Evolutionary conservation across 306 rosid species (phyloP).

Genomic region (Cyclanthera cordifolia): DNA sequence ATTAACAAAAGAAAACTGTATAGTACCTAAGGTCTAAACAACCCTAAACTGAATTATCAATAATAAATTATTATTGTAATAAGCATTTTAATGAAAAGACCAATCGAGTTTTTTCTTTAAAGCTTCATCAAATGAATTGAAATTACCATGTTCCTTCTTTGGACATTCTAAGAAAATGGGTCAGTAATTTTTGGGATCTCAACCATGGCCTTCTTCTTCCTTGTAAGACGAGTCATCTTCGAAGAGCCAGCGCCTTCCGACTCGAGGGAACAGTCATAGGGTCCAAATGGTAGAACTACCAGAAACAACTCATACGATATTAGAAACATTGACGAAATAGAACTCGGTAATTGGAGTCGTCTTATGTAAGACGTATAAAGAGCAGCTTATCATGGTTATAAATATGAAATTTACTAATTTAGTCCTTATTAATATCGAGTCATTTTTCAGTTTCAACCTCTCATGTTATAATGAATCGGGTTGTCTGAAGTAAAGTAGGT

Average conservation of each 20-base stretch:
- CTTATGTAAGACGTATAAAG: neutral
- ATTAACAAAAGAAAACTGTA: too few species aligned
- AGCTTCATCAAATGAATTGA: neutral
- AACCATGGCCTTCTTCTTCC: constrained; percentile 38
- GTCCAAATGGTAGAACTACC: constrained; percentile 70
- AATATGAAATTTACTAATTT: neutral
- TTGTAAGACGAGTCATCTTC: constrained; percentile 58
- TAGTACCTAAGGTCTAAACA: neutral
- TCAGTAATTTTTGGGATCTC: constrained; percentile 40
- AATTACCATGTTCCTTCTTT: constrained; percentile 77
- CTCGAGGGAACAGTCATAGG: constrained; percentile 43
- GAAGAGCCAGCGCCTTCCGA: constrained; percentile 18
- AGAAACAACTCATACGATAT: neutral
- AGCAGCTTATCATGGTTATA: neutral
- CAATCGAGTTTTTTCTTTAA: too few species aligned
- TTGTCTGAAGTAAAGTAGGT: too few species aligned
- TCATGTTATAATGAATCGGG: neutral
- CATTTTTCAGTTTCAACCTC: neutral
- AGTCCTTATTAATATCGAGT: too few species aligned
- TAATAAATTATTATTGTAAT: neutral
- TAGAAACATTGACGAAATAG: neutral
- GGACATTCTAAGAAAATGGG: constrained; percentile 71
- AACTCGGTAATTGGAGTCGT: neutral
- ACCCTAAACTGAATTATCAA: neutral
- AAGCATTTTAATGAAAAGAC: neutral